Evolutionary conservation across 495 filamentous ascomycete species (phyloP).

Genomic region (Penicillium canariense): DNA sequence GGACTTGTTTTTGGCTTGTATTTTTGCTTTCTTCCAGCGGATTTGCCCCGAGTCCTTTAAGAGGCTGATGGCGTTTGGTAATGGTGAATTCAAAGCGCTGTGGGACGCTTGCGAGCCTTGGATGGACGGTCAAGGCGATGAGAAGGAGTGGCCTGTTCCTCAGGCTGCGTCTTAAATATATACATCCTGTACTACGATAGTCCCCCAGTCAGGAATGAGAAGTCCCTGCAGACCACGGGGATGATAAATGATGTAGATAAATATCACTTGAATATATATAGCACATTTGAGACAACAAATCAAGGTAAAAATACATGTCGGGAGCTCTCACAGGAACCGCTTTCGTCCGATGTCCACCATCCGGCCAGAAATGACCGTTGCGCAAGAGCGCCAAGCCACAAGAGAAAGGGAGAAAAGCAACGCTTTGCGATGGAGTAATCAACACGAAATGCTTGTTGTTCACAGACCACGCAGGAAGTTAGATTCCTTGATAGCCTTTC

Average conservation of each 20-base stretch:
- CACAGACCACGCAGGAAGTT: slow-evolving; percentile 90
- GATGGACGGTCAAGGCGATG: slow-evolving; percentile 33
- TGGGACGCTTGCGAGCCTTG: slow-evolving; percentile 32
- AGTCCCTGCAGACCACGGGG: neutral
- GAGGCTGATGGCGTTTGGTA: slow-evolving; percentile 17
- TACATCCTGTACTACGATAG: no score
- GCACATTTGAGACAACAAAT: slow-evolving; percentile 28
- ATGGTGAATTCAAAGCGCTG: slow-evolving; percentile 24
- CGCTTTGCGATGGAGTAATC: neutral
- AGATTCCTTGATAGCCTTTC: slow-evolving; percentile 79
- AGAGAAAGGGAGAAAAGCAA: slow-evolving; percentile 4
- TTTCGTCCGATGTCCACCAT: slow-evolving; percentile 16
- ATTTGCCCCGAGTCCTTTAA: slow-evolving; percentile 22
- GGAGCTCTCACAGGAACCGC: slow-evolving; percentile 1
- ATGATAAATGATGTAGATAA: slow-evolving; percentile 9
- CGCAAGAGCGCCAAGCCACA: slow-evolving; percentile 2
- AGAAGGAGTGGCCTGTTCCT: slow-evolving; percentile 32
- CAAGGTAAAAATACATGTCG: slow-evolving; percentile 33
- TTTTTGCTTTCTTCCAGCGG: slow-evolving; percentile 25
- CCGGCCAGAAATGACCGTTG: neutral
- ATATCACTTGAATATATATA: slow-evolving; percentile 28
- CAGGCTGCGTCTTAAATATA: neutral
- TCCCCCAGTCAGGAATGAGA: neutral
- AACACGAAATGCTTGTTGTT: slow-evolving; percentile 8
- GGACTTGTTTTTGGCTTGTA: slow-evolving; percentile 22